Evolutionary conservation across 805 yeast genomes (phyloP), one percentile per base, ranked within the genome.

Genomic region (Wickerhamiella australiensis): DNA sequence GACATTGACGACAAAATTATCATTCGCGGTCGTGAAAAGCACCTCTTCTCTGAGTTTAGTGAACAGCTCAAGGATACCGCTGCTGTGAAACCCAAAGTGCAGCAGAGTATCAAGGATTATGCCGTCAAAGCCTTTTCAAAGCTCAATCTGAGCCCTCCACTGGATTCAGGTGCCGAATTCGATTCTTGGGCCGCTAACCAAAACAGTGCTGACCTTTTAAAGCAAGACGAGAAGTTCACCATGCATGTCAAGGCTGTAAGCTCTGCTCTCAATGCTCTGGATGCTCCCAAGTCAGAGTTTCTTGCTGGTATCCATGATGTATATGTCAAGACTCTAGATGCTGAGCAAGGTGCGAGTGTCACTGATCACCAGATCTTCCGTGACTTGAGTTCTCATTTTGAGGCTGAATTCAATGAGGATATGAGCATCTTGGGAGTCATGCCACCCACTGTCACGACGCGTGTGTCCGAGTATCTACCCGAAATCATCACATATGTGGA

Each of bases 1-100:
- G 98, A 92, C 65, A 87, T 92, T 53, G 98, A 92, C 65, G 98
- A 92, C 66, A 92, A 92, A 67, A 92, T 92, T 66, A 92, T 92
- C 59, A 68, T 92, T 40, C 82, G 96, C 53, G 97, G 96, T 3
- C 80, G 98, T 65, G 96, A 92, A 62, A 80, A 78, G 59, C 80
- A 80, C 64, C 68, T 92, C 29, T 88, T 83, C 60, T 82, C 81
- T 36, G 67, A 79, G 56, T 83, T 76, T 58, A 63, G 70, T 17
- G 15, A 59, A 55, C 9, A 62, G 51, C 56, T 68, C 5, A 54
- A 54, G 0, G 70, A 65, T 4, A 65, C 80, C 26, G 38, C 71
- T 1, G 68, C 68, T 42, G 69, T 75, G 7, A 33, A 33, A 26
- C 44, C 42, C 0, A 38, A 46, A 8, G 59, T 52, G 11, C 33